Percentiles rank a stretch among this genome's conserved stretches.
phyloP scores from a whole-genome alignment of 129 eudicot species.

The Arctium minus region DNA sequence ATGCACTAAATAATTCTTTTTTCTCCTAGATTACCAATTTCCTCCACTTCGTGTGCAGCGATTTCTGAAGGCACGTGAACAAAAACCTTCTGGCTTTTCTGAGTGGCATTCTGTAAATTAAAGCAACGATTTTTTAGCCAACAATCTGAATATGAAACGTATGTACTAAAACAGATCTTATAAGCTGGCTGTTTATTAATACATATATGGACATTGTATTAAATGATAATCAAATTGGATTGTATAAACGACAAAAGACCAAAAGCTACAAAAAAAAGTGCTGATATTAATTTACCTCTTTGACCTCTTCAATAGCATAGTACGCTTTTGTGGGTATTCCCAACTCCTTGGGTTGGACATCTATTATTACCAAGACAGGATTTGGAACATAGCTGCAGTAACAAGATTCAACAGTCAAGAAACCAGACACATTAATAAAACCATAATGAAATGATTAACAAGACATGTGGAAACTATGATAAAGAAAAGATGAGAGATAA shows the following conservation, averaged over 20 bases:
- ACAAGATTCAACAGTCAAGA: conserved; percentile 12
- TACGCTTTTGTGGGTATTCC: conserved; percentile 99
- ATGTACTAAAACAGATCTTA: not conserved
- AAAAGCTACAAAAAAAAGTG: not conserved
- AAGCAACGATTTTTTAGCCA: conserved; percentile 7
- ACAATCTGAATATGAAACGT: not conserved
- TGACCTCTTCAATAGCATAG: conserved; percentile 98
- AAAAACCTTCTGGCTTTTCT: conserved; percentile 95
- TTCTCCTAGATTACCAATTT: conserved; percentile 57
- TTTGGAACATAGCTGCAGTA: conserved; percentile 83
- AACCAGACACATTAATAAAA: too few species aligned
- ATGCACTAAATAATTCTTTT: not conserved
- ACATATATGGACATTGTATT: not conserved
- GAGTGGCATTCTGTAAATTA: conserved; percentile 81
- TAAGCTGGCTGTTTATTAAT: not conserved
- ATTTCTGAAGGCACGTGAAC: conserved; percentile 96
- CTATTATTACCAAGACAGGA: conserved; percentile 94
- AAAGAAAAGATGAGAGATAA: too few species aligned
- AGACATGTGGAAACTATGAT: too few species aligned
- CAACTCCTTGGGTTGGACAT: conserved; percentile 95
- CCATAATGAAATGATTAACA: too few species aligned
- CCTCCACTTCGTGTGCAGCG: conserved; percentile 99
- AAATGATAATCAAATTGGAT: not conserved
- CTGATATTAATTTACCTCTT: conserved; percentile 55
- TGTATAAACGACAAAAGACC: not conserved